A percentile compares a stretch with the other conserved stretches of the same genome.
Evolutionary conservation across 768 basidiomycete genomes (phyloP).

Genomic region (Suillus ampliporus): DNA sequence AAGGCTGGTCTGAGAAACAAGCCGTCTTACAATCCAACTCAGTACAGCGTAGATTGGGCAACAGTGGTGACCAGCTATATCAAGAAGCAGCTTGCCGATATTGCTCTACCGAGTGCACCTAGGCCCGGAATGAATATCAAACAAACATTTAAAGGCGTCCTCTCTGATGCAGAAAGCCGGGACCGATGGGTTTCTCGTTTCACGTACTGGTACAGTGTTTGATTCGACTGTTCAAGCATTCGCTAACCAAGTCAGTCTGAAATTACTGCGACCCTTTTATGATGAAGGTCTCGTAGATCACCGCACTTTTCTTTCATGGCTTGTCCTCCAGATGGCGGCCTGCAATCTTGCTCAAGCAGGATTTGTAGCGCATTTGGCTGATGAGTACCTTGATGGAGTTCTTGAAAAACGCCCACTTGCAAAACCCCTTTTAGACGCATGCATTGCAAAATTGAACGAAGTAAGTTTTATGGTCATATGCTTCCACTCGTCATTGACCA

Average conservation of each 20-base stretch:
- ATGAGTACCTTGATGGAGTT: constrained; percentile 81
- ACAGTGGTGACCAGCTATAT: constrained; percentile 80
- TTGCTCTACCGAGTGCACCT: constrained; percentile 79
- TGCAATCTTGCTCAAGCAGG: constrained; percentile 85
- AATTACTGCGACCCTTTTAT: constrained; percentile 77
- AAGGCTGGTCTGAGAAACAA: constrained; percentile 80
- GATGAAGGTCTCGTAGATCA: constrained; percentile 82
- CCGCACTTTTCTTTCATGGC: constrained; percentile 76
- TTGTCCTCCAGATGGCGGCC: constrained; percentile 75
- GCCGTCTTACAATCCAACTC: constrained; percentile 79
- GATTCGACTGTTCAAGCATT: background rate
- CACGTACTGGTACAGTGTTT: constrained; percentile 63
- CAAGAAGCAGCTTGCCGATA: constrained; percentile 82
- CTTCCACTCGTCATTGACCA: constrained; percentile 12
- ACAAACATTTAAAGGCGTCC: constrained; percentile 81
- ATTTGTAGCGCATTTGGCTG: constrained; percentile 74
- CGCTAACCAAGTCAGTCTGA: constrained; percentile 52
- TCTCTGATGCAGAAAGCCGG: constrained; percentile 72
- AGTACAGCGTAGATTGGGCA: constrained; percentile 88
- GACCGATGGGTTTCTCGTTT: constrained; percentile 83
- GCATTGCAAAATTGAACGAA: constrained; percentile 68
- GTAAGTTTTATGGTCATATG: constrained; percentile 36
- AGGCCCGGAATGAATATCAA: constrained; percentile 81
- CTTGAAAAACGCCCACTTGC: constrained; percentile 68
- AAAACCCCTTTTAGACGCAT: constrained; percentile 75